Evolutionary conservation across 495 filamentous ascomycete species (phyloP), one percentile per base, ranked within the genome.

Genomic region (Patellaria atrata): DNA sequence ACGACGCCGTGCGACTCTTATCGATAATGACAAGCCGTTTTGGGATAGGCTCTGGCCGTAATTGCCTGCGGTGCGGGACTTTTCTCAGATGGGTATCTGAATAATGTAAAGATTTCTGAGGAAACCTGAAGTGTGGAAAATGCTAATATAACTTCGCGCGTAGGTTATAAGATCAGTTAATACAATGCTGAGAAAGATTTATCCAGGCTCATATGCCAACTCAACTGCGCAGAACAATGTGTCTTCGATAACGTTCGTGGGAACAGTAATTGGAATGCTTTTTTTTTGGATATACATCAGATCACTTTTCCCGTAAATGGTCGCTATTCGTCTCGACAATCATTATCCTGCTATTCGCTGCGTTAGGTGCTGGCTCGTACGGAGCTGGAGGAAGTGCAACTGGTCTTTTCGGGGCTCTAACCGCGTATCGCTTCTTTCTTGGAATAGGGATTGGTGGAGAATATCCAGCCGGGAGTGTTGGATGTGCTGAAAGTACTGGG

Each of bases 81-180:
- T 3, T 92, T 91, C 55, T 83, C 79, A 12, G 85, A 94, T 54
- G 85, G 85, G 9, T 93, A 92, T 53, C 67, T 92, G 51, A 87
- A 91, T 61, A 78, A 75, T 37, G 79, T 75, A 54, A 5, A 42
- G 17, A 9, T 25, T 7, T 30, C 12, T 16, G 3, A 14, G 13
- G 32, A n/a, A 21, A 3, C 4, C 2, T n/a, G 32, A 3, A 5
- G 2, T 2, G 28, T 3, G 10, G 15, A 31, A n/a, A 30, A 30
- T n/a, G 28, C 28, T 31, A 3, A 9, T 31, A n/a, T 40, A 16
- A 37, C 26, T 10, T 12, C 15, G 19, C 1, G 26, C 3, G 8
- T 20, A 83, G 76, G 77, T 89, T 45, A 92, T 92, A 50, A 82
- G 84, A 6, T 73, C 73, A 18, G 79, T 85, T 37, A 73, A 71